Base-by-base conservation (phyloP, 2,329 filamentous ascomycete genomes). In the Exophiala sp. region DNA sequence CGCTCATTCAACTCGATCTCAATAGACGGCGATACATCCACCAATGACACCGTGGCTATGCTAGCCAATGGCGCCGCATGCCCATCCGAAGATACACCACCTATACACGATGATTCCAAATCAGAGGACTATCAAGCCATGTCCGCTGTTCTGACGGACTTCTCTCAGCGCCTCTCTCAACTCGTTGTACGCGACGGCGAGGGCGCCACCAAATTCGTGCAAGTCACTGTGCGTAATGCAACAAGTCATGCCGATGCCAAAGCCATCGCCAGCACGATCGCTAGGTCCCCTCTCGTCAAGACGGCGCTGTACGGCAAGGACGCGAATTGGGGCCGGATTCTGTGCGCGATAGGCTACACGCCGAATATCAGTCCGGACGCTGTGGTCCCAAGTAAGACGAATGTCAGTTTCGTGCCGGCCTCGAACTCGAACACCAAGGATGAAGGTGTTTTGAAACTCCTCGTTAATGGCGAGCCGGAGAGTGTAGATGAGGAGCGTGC, bases 161-260 rank as follows among this genome's bases (percentile, higher is more conserved):
- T 99, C 70, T 82, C 91, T 8, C 84, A 85, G 47, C 87, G 92
- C 56, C 82, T 99, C 5, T 90, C 94, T 16, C 89, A 96, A 73
- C 87, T 96, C 29, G 87, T 99, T 51, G 91, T 99, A 50, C 88
- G 92, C 53, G 94, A 99, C 69, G 94, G 94, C 64, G 94, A 99
- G 73, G 94, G 94, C 53, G 94, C 94, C 3, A 99, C 94, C 50
- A 99, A 99, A 73, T 99, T 99, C 69, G 91, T 99, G 56, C 95
- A 91, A 4, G 89, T 99, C 63, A 86, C 86, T 56, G 89, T 97
- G 34, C 81, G 81, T 43, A 88, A 91, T 64, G 84, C 88, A 3
- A 78, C 82, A 1, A 81, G 82, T 43, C 84, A 89, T 66, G 75
- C 78, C 44, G 86, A 84, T 43, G 91, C 90, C 1, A 84, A 88